Evolutionary conservation across 306 rosid genomes (phyloP).

Genomic region (Sicyos edulis): DNA sequence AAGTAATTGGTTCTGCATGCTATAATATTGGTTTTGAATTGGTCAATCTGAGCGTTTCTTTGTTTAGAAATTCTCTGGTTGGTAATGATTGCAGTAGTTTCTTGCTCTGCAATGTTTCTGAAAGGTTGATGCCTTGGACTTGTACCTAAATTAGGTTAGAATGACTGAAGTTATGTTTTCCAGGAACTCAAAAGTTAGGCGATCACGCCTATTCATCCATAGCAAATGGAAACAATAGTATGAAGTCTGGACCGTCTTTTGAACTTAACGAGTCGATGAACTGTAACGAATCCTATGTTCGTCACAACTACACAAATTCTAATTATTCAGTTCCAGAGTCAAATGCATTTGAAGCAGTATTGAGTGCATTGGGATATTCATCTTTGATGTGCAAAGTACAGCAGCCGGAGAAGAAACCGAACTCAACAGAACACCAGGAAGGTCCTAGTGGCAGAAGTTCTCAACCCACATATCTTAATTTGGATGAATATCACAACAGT

Average conservation of each 20-base stretch:
- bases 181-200: slow-evolving; percentile 31
- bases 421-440: slow-evolving; percentile 20
- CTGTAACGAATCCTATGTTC: slow-evolving; percentile 25
- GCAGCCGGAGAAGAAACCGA: slow-evolving; percentile 26
- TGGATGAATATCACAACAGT: slow-evolving; percentile 42
- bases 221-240: slow-evolving; percentile 28
- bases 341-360: slow-evolving; percentile 38
- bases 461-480: slow-evolving; percentile 37
- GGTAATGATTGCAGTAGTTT: not conserved
- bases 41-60: not conserved
- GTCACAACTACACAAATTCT: slow-evolving; percentile 28
- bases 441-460: slow-evolving; percentile 28
- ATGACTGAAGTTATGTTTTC: slow-evolving; percentile 20
- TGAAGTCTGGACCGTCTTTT: slow-evolving; percentile 31
- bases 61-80: not conserved
- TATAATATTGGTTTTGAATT: slow-evolving; percentile 3
- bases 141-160: not conserved
- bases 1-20: not conserved
- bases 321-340: slow-evolving; percentile 32
- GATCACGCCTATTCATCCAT: slow-evolving; percentile 26
- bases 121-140: not conserved
- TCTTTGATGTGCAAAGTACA: slow-evolving; percentile 48
- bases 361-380: slow-evolving; percentile 42
- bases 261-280: slow-evolving; percentile 40
- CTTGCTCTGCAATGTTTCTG: not conserved